Base-by-base conservation (phyloP, 2,329 filamentous ascomycete genomes). In the Colletotrichum noveboracense region DNA sequence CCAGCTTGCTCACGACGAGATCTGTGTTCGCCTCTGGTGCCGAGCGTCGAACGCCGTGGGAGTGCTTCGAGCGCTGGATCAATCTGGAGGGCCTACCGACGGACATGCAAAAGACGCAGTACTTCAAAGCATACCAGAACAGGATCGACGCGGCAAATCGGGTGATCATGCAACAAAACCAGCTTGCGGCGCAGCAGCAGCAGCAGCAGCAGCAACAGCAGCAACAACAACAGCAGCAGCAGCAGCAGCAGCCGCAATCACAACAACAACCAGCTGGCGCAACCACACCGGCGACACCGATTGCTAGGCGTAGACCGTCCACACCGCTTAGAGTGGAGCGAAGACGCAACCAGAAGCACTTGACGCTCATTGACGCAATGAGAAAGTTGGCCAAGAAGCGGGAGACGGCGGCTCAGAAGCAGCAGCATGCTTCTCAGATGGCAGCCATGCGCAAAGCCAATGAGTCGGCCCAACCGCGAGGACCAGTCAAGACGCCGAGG, bases 31-130 rank as follows among this genome's bases (percentile, higher is more conserved):
- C 92, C n/a, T 96, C 96, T 24, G 95, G 95, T 3, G 93, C 95
- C 13, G 96, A 98, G 82, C 91, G 97, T 77, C 92, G 97, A 64
- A 98, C 96, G 4, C 96, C 96, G 0, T 99, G 97, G 97, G 97
- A 99, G 86, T 99, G 97, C 82, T 99, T 99, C 80, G 97, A 99
- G 85, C 92, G 97, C 58, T 99, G 96, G 96, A 94, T 98, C 70
- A 93, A 94, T 79, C 87, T 98, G 14, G 97, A 98, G 85, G 96
- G 96, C 2, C 88, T 98, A 48, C 96, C 97, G 6, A 92, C 94
- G 13, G 97, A 99, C 78, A 97, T 98, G 94, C 93, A 94, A 21
- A 98, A 98, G 86, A 98, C 95, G 1, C 94, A 96, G 60, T 99
- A 98, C 83, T 99, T 98, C 89, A 95, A 96, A 81, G 86, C 90